Evolutionary conservation across 2,329 filamentous ascomycete species (phyloP), one percentile per base, ranked within the genome.

Genomic region (Calonectria crousiana): DNA sequence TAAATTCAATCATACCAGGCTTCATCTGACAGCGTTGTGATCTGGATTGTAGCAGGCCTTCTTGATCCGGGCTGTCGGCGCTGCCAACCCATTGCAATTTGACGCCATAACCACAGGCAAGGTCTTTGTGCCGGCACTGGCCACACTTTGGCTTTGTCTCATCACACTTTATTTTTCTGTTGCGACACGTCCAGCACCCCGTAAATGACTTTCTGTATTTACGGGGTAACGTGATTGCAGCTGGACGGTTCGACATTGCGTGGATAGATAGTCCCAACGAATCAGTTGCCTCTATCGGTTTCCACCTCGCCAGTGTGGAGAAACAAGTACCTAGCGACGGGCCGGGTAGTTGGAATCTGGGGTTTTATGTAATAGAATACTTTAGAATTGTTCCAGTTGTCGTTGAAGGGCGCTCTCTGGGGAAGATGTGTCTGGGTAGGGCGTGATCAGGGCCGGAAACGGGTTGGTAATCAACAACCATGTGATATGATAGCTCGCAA

Each of bases 151-250:
- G 60, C 28, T 65, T 65, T 10, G 10, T 2, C 28, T 47, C 60
- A 14, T 65, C 60, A 16, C 60, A 65, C 23, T 65, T 65, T 4
- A 65, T 65, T 32, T 65, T 65, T 3, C 60, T 38, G 13, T 47
- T 65, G 8, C 60, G 60, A 14, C 60, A 65, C 20, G 60, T 65
- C 60, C 60, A 65, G 20, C 60, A 65, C 18, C 60, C 60, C 14
- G 60, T 65, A 47, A 65, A 65, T n/a, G 60, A 44, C 18, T 65
- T 65, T 18, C 41, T 65, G 60, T 65, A 47, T 32, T 65, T 47
- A 4, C 38, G 60, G 2, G 41, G 38, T 23, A 41, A 8, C 4
- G n/a, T 13, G 16, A 38, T 60, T 1, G 56, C 36, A 14, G 13
- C 34, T 34, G 34, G n/a, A n/a, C 56, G 23, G 6, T 16, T 60